Conservation (phyloP, 2,329 filamentous ascomycete genomes). For the Arthrobotrys sphaeroides region DNA sequence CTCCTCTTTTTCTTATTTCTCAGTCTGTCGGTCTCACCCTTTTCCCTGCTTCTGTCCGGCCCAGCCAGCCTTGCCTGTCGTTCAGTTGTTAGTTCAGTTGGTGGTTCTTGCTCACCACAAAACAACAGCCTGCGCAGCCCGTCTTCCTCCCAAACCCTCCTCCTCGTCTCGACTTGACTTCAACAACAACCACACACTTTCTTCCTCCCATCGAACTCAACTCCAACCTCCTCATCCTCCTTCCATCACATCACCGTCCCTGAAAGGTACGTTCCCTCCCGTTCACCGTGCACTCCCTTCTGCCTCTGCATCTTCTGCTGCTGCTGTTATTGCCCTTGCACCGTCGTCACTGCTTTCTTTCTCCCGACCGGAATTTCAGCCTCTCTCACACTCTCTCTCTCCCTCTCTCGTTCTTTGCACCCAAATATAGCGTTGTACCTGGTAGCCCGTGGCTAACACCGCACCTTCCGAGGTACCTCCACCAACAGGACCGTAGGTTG, state of each 20-base stretch:
- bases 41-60: constrained; percentile 12
- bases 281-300: not conserved
- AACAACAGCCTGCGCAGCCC: not conserved
- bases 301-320: not conserved
- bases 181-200: constrained; percentile 6
- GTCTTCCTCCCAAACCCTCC: constrained; percentile 18
- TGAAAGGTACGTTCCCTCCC: constrained; percentile 22
- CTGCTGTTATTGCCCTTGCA: not conserved
- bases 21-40: constrained; percentile 7
- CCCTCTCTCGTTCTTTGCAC: not conserved
- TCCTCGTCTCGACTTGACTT: constrained; percentile 44
- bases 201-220: constrained; percentile 11
- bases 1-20: no score
- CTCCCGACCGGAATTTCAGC: constrained; percentile 49
- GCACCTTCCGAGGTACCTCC: constrained; percentile 41
- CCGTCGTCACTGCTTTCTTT: constrained; percentile 10
- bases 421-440: constrained; percentile 54
- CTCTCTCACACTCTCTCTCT: not conserved
- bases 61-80: not conserved
- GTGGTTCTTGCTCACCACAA: not conserved
- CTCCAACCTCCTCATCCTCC: not conserved
- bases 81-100: not conserved
- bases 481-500: constrained; percentile 50
- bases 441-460: constrained; percentile 38
- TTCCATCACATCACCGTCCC: constrained; percentile 3